Base-by-base conservation (phyloP, 495 filamentous ascomycete species). In the Podospora sp. region DNA sequence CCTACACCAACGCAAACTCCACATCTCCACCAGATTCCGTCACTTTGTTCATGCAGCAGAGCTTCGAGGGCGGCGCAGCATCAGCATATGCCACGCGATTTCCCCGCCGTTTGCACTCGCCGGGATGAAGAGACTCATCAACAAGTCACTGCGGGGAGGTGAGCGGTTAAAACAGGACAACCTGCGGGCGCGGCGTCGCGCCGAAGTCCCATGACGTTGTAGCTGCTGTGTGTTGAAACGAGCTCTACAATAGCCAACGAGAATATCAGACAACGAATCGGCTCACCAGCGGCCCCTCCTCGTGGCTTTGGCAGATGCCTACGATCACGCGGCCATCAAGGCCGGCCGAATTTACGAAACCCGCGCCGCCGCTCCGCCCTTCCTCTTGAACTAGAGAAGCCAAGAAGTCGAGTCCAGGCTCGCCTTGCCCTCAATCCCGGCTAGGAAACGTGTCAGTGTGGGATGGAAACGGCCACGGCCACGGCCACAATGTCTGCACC, bases 181-280 rank as follows among this genome's bases (percentile, higher is more conserved):
- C 56, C 3, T 27, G 33, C 25, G 56, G 26, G 22, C 9, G 53
- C 22, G 14, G 26, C 22, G 53, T 57, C 22, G 53, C 53, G 22
- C 26, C 20, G 53, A 25, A 57, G 9, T 22, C 22, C 21, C 53
- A 57, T 27, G 53, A 57, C 22, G 33, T 62, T 46, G 60, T 18
- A 49, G 25, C 36, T 49, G 35, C 60, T 46, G 35, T 5, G 33
- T 21, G 21, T 50, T 25, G 27, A 62, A 62, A 25, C n/a, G 26
- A 50, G 50, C 40, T 18, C 18, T 21, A 62, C 35, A 62, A 50
- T 62, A 62, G 60, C 60, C 60, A 62, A 62, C 35, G 60, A 49
- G 35, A 21, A 49, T 50, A 29, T 50, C 60, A 62, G 60, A 50
- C 35, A 50, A 21, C 36, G 21, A 49, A 29, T 35, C 26, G 25